Evolutionary conservation across 345 rosid genomes (phyloP).

Genomic region (Trapa incisa): DNA sequence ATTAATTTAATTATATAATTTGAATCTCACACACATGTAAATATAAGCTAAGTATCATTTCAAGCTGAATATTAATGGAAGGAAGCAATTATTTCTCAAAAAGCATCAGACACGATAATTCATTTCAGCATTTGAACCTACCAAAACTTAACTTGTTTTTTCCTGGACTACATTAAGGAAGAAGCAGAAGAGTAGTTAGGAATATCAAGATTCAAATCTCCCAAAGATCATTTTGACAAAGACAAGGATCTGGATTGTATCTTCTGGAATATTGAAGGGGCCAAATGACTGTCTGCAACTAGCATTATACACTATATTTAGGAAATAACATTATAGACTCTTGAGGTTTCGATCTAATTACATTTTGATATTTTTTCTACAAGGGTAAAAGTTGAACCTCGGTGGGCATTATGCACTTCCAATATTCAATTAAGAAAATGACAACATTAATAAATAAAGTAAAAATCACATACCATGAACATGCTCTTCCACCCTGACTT

Average conservation of each 20-base stretch:
- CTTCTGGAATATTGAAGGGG: not conserved
- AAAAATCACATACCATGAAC: conserved; percentile 70
- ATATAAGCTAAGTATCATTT: too few relatives aligned
- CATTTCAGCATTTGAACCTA: not conserved
- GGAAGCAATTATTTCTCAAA: too few relatives aligned
- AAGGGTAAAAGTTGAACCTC: too few relatives aligned
- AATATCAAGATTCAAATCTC: not conserved
- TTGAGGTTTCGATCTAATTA: too few relatives aligned
- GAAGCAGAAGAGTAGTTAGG: not conserved
- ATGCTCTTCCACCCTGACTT: conserved; percentile 99
- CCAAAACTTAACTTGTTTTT: not conserved
- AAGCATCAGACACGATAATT: not conserved
- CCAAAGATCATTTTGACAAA: not conserved
- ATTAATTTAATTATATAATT: not conserved
- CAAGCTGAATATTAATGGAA: too few relatives aligned
- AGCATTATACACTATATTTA: not conserved
- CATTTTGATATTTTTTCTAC: too few relatives aligned
- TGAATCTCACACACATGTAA: not conserved
- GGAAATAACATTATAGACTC: too few relatives aligned
- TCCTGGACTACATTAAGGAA: not conserved
- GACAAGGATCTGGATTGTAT: not conserved
- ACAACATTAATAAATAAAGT: not conserved
- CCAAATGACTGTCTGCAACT: too few relatives aligned
- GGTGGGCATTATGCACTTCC: too few relatives aligned
- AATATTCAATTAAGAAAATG: not conserved